phyloP scores from a whole-genome alignment of 192 early-diverging fungal species.

The Coemansia sp. region DNA sequence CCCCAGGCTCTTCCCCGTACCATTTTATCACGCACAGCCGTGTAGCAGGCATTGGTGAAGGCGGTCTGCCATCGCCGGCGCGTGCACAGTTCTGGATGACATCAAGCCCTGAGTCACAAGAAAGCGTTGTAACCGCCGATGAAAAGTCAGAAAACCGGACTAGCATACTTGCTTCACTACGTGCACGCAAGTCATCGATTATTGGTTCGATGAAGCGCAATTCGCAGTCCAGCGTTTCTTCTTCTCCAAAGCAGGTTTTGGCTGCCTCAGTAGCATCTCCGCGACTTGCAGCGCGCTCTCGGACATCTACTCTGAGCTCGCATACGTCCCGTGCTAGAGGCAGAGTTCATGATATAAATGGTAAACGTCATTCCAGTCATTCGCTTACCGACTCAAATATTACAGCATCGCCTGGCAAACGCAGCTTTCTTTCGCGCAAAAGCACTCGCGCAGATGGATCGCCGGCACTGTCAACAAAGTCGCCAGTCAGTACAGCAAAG shows the following conservation, averaged over 20 bases:
- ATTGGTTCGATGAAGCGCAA: conserved; percentile 42
- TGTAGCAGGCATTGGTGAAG: neutral
- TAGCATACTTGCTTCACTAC: conserved; percentile 30
- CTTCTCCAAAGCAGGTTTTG: neutral
- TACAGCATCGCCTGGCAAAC: conserved; percentile 11
- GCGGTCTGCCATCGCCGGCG: conserved; percentile 3
- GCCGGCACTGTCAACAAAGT: conserved; percentile 3
- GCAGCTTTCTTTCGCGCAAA: conserved; percentile 16
- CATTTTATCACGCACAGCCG: neutral
- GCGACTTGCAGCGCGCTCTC: neutral
- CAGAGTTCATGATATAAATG: no score
- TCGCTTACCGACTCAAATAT: no score
- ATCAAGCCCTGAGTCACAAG: conserved; percentile 36
- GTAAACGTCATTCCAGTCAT: neutral
- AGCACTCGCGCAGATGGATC: neutral
- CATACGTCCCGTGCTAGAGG: neutral
- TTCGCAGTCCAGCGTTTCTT: conserved; percentile 11
- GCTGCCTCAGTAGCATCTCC: neutral
- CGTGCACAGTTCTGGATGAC: conserved; percentile 52
- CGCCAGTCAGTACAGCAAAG: neutral
- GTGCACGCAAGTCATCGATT: conserved; percentile 37
- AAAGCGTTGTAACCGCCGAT: conserved; percentile 12
- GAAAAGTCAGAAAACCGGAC: conserved; percentile 19
- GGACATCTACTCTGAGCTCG: conserved; percentile 6
- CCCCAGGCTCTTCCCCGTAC: neutral